Evolutionary conservation across 208 protist species (phyloP), one percentile per base, ranked within the genome.

Genomic region (Acanthamoeba lenticulata): DNA sequence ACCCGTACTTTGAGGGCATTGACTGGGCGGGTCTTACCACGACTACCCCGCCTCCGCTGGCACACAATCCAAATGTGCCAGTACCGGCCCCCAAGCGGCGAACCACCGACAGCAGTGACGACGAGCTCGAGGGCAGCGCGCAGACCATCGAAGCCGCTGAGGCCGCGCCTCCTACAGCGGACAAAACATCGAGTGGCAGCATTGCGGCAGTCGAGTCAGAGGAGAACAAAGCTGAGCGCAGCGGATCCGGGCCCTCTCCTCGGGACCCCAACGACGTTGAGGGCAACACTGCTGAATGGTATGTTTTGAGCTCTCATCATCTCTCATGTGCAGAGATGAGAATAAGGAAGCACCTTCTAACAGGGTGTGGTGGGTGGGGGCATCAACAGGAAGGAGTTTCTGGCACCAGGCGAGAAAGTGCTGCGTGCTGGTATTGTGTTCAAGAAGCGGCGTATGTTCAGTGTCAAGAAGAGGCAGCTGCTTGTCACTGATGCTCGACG

Each of bases 1-100:
- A 98, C 67, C 95, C 95, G 29, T 98, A 97, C 81, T 98, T 98
- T 85, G 40, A 91, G 15, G 97, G 94, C n/a, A 67, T 98, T 27
- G 72, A 97, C 40, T 98, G 96, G 96, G 88, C 95, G 0, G 67
- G 69, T 2, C 57, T 98, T 2, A 49, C 72, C 17, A 45, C 27
- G 2, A 9, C 38, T 3, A 49, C 36, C 19, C 94, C 96, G 57
- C 97, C 97, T 32, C 67, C 90, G 4, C 85, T 96, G 34, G 45
- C 7, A 0, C 19, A 19, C 36, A 52, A 52, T 27, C 79, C 47
- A 38, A 88, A 88, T 11, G 79, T 88, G 24, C 94, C 69, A n/a
- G 44, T 44, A 79, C 69, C 69, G 32, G 7, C 69, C 69, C 0
- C 69, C 36, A 45, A 19, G 17, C 69, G 69, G 19, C 38, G 69